Percentiles rank a stretch among this genome's conserved stretches.
Conservation (phyloP, 2,329 filamentous ascomycete species). For the Penicillium griseofulvum region DNA sequence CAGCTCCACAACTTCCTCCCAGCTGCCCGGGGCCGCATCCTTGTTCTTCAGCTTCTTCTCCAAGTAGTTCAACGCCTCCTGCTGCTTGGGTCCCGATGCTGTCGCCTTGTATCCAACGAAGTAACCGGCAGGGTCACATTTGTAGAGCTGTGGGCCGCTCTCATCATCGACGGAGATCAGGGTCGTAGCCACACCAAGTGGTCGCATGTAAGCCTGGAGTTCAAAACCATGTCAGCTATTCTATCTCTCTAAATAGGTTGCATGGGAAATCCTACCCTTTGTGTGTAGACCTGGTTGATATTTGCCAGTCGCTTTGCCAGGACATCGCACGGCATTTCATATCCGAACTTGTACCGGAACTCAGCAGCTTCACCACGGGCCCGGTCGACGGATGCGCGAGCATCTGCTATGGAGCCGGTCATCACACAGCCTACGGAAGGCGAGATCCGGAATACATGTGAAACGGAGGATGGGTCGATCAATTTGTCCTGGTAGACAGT, state of each 20-base stretch:
- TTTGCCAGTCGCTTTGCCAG: slow-evolving; percentile 96
- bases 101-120: slow-evolving; percentile 99
- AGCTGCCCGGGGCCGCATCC: slow-evolving; percentile 84
- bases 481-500: slow-evolving; percentile 76
- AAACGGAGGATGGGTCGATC: slow-evolving; percentile 94
- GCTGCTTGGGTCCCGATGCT: slow-evolving; percentile 94
- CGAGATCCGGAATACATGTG: slow-evolving; percentile 95
- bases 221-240: slow-evolving; percentile 3
- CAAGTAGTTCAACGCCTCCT: slow-evolving; percentile 95
- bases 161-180: slow-evolving; percentile 92
- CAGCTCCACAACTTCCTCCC: slow-evolving; percentile 97
- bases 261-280: slow-evolving; percentile 64
- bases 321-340: slow-evolving; percentile 98
- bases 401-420: slow-evolving; percentile 97
- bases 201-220: slow-evolving; percentile 87
- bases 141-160: slow-evolving; percentile 91
- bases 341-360: slow-evolving; percentile 97
- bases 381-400: slow-evolving; percentile 85
- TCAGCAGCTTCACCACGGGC: slow-evolving; percentile 95
- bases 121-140: slow-evolving; percentile 97
- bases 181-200: slow-evolving; percentile 91
- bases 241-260: neutral
- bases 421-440: slow-evolving; percentile 96
- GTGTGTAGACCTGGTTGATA: slow-evolving; percentile 98
- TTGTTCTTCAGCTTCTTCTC: slow-evolving; percentile 99